These are phyloP conservation scores for Backusella luteola DNA, from an alignment of 192 early-diverging fungal species.

Conservation along the genomic window DNA sequence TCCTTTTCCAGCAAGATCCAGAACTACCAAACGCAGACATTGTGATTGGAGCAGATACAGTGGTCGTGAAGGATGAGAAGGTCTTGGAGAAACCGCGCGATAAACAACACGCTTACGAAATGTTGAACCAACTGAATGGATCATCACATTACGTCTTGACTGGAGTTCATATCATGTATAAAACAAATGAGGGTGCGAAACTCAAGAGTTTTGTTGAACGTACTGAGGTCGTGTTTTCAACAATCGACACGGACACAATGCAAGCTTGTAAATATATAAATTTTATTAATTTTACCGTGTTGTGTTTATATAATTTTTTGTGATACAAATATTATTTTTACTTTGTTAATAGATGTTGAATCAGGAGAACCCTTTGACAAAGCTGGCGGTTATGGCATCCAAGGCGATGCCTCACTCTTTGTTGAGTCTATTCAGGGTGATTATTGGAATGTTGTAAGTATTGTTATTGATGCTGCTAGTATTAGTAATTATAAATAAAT, in stretches of 20 bases:
- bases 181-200: conserved; percentile 16
- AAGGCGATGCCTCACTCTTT: conserved; percentile 70
- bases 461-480: not conserved
- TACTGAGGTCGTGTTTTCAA: conserved; percentile 68
- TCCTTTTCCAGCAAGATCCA: not conserved
- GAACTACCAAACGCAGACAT: conserved; percentile 47
- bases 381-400: conserved; percentile 87
- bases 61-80: conserved; percentile 58
- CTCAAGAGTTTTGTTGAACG: conserved; percentile 49
- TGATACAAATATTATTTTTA: conserved; percentile 21
- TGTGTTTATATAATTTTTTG: conserved; percentile 29
- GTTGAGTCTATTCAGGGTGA: conserved; percentile 75
- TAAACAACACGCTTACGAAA: conserved; percentile 54
- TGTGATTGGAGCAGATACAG: conserved; percentile 84
- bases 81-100: conserved; percentile 85
- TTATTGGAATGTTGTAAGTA: conserved; percentile 81
- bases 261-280: conserved; percentile 45
- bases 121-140: conserved; percentile 60
- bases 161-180: conserved; percentile 60
- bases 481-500: not conserved
- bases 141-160: conserved; percentile 73
- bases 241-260: conserved; percentile 59
- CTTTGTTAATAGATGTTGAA: conserved; percentile 36
- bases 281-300: not conserved
- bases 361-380: conserved; percentile 65